Percentiles rank a stretch among this genome's conserved stretches.
phyloP scores from a whole-genome alignment of 305 asterid species.

The Salvia sclarea region DNA sequence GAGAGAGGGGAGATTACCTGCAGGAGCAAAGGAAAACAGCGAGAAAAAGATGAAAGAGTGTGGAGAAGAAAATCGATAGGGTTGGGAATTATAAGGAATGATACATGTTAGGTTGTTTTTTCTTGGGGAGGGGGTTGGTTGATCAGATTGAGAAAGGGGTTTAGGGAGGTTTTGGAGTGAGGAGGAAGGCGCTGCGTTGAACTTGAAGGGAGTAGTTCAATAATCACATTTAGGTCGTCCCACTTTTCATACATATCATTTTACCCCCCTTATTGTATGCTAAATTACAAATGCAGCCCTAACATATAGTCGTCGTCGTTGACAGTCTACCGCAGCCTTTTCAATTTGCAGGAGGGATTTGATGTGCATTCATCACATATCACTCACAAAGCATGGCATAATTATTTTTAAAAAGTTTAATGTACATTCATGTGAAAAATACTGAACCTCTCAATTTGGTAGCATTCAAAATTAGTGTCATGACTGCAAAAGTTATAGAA shows the following conservation, averaged over 20 bases:
- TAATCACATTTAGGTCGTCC: not conserved
- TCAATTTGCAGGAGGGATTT: no score
- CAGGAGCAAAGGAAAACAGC: conserved; percentile 29
- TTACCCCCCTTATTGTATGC: no score
- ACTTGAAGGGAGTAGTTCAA: not conserved
- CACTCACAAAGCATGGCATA: no score
- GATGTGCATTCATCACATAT: no score
- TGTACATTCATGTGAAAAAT: no score
- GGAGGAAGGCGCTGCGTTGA: conserved; percentile 11
- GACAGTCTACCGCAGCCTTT: no score
- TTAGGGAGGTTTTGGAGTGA: conserved; percentile 39
- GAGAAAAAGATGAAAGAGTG: conserved; percentile 7
- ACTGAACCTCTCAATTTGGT: no score
- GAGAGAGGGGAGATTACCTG: conserved; percentile 34
- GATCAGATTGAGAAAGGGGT: conserved; percentile 13
- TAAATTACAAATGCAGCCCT: no score
- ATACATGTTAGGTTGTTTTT: not conserved
- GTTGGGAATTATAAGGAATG: not conserved
- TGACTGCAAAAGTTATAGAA: no score
- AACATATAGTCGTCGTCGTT: no score
- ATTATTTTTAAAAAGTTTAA: no score
- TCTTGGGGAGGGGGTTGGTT: conserved; percentile 17
- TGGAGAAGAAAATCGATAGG: not conserved
- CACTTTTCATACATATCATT: not conserved
- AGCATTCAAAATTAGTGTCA: no score